Conservation (phyloP, 2,329 filamentous ascomycete species). For the Fusarium coicis region DNA sequence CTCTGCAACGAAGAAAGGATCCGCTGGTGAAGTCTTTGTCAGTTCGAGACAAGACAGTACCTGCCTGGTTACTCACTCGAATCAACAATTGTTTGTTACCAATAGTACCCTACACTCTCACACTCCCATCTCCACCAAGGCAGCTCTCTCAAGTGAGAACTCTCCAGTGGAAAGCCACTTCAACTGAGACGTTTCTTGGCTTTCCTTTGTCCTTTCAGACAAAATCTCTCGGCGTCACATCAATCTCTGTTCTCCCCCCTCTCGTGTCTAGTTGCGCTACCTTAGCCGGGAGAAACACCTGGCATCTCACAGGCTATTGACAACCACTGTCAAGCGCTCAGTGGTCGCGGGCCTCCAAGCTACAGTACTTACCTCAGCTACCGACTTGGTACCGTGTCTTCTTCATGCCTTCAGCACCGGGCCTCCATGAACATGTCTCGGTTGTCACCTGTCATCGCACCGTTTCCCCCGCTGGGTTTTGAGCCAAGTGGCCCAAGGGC, state of each 20-base stretch:
- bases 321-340: constrained; percentile 4
- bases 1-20: constrained; percentile 3
- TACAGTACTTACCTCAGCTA: not conserved
- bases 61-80: not conserved
- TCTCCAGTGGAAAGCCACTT: constrained; percentile 9
- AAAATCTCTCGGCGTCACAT: constrained; percentile 32
- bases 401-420: not conserved
- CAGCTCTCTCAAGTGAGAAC: constrained; percentile 23
- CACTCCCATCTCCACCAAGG: constrained; percentile 18
- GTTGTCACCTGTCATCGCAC: constrained; percentile 25
- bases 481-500: constrained; percentile 4
- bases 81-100: not conserved
- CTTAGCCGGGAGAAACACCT: constrained; percentile 13
- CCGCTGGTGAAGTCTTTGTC: constrained; percentile 3
- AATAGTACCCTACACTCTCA: constrained; percentile 10
- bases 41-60: constrained; percentile 3
- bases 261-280: constrained; percentile 21
- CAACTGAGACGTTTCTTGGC: constrained; percentile 27
- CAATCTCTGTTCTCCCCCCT: constrained; percentile 7
- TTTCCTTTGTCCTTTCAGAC: constrained; percentile 25
- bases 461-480: not conserved
- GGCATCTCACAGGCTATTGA: not conserved
- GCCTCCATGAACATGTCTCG: constrained; percentile 26
- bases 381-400: not conserved
- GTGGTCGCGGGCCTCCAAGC: constrained; percentile 17